Evolutionary conservation across 306 rosid genomes (phyloP).

Genomic region (Lotus japonicus): DNA sequence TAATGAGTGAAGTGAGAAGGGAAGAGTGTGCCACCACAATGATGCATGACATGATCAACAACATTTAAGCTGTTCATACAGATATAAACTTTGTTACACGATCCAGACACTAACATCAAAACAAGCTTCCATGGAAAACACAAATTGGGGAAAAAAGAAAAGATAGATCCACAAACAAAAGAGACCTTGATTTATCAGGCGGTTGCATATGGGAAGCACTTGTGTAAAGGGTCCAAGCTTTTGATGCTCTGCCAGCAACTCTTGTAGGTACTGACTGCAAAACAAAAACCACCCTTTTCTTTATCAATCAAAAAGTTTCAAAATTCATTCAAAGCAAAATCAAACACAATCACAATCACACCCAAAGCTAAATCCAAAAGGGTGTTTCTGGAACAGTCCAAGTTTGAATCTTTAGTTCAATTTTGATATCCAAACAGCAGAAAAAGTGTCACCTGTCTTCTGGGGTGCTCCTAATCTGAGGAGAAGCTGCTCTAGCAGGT

Average conservation of each 20-base stretch:
- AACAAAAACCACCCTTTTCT: slow-evolving; percentile 19
- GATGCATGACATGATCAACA: slow-evolving; percentile 20
- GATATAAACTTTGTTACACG: slow-evolving; percentile 26
- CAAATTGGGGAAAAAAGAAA: background rate
- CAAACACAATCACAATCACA: background rate
- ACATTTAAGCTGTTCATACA: background rate
- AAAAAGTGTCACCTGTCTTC: slow-evolving; percentile 59
- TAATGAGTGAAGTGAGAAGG: slow-evolving; percentile 1
- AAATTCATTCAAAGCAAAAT: slow-evolving; percentile 18
- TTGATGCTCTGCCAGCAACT: slow-evolving; percentile 85
- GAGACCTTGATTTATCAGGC: slow-evolving; percentile 86
- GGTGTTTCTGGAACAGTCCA: background rate
- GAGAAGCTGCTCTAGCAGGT: slow-evolving; percentile 94
- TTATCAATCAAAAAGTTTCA: slow-evolving; percentile 32
- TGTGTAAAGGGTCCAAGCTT: slow-evolving; percentile 92
- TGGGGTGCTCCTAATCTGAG: slow-evolving; percentile 80
- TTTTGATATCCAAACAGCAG: slow-evolving; percentile 3
- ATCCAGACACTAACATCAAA: slow-evolving; percentile 38
- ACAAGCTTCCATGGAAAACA: background rate
- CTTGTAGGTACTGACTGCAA: slow-evolving; percentile 82
- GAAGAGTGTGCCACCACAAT: slow-evolving; percentile 10
- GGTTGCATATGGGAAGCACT: slow-evolving; percentile 84
- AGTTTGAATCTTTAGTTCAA: slow-evolving; percentile 16
- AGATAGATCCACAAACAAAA: slow-evolving; percentile 38
- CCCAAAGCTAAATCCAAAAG: background rate